These are phyloP conservation scores for Neurospora sp. DNA, from an alignment of 495 filamentous ascomycete species.

Conservation along the genomic window DNA sequence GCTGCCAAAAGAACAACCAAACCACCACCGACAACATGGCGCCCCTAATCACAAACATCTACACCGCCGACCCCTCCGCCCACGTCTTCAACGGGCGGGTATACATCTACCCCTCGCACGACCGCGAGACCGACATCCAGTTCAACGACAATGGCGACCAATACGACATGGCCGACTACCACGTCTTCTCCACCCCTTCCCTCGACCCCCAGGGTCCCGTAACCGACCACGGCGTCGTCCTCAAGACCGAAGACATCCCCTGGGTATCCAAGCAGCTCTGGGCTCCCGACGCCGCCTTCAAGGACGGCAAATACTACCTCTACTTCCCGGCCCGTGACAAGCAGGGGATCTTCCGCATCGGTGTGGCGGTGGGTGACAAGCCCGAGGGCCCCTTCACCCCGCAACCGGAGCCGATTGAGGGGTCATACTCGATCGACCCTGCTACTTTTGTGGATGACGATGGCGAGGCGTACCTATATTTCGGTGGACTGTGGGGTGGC, in stretches of 20 bases:
- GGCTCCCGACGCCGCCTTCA: slow-evolving; percentile 53
- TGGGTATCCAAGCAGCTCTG: slow-evolving; percentile 56
- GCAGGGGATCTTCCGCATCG: slow-evolving; percentile 52
- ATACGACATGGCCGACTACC: slow-evolving; percentile 70
- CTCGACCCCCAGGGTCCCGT: slow-evolving; percentile 40
- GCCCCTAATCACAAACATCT: slow-evolving; percentile 54
- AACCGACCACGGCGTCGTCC: slow-evolving; percentile 49
- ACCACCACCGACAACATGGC: slow-evolving; percentile 22
- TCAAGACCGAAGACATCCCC: slow-evolving; percentile 45
- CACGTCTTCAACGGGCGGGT: slow-evolving; percentile 53
- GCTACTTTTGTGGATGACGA: slow-evolving; percentile 56
- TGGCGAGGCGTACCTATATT: slow-evolving; percentile 51
- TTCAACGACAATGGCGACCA: slow-evolving; percentile 76
- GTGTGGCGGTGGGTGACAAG: slow-evolving; percentile 43
- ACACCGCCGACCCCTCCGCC: slow-evolving; percentile 60
- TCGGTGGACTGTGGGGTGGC: slow-evolving; percentile 63
- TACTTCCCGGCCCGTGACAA: slow-evolving; percentile 55
- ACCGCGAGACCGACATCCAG: slow-evolving; percentile 49
- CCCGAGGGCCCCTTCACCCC: slow-evolving; percentile 50
- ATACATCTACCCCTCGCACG: slow-evolving; percentile 60
- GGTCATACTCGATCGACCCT: slow-evolving; percentile 54
- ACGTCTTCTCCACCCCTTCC: slow-evolving; percentile 45
- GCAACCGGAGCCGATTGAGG: slow-evolving; percentile 48
- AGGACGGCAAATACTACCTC: slow-evolving; percentile 53
- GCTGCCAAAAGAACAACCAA: slow-evolving; percentile 5